Base-by-base conservation (phyloP, 768 basidiomycete species). In the Hirschioporus abietinus region DNA sequence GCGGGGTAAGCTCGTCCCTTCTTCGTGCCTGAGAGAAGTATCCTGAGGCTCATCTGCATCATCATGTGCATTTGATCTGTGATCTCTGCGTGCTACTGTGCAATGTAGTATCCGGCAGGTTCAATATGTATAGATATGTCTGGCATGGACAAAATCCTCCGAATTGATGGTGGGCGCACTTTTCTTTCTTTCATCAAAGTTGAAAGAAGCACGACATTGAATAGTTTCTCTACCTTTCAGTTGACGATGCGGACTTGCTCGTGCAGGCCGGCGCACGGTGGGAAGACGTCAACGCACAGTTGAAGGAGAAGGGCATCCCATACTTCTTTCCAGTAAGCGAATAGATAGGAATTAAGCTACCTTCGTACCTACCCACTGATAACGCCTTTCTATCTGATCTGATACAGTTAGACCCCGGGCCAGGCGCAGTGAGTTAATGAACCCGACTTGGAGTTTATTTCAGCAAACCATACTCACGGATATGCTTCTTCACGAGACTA, bases 321-420 rank as follows among this genome's bases (percentile, higher is more conserved):
- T 78, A 96, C 9, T 95, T 96, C 79, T 96, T 96, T 74, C 94
- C 94, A 9, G 90, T 94, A 69, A 74, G 85, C 71, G 60, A 61
- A 34, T 25, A 24, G 60, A 61, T 25, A 25, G 18, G 12, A 25
- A 61, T 61, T 25, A 61, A 25, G 25, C 24, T 61, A 61, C 60
- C 59, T 23, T 60, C n/a, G n/a, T 27, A n/a, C n/a, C 30, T 15
- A 61, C 9, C 17, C 2, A 30, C 63, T 58, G 1, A 42, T 25
- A 15, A 58, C 57, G 6, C 1, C 25, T 18, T 60, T 64, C 15
- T 52, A 52, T 52, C 42, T 52, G 20, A 52, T 52, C 42, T 52
- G 20, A 52, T 52, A 17, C 35, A 75, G 71, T 70, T 76, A 23
- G 78, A 78, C 65, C 77, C 79, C 36, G 81, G 79, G 35, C 82